Conservation (phyloP, 345 rosid species). For the Acer yangbiense region DNA sequence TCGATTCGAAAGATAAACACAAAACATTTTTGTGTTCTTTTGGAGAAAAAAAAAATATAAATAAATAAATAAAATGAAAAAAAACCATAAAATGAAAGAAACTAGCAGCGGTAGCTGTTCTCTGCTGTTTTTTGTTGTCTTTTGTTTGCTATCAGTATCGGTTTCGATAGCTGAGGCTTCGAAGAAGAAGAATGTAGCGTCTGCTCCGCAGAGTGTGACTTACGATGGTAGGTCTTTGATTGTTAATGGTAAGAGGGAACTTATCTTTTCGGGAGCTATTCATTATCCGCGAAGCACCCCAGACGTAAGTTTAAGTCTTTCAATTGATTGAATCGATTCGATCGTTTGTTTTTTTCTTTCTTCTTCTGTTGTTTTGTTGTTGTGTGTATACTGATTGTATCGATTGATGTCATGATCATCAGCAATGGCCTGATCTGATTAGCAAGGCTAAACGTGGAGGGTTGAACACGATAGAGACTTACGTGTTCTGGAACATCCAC, state of each 20-base stretch:
- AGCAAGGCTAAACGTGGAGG: slow-evolving; percentile 57
- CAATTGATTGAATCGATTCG: not conserved
- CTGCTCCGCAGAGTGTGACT: slow-evolving; percentile 25
- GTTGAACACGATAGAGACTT: slow-evolving; percentile 61
- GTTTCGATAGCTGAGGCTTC: slow-evolving; percentile 3
- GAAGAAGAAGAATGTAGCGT: not conserved
- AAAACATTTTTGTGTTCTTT: no score
- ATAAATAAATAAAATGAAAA: not conserved
- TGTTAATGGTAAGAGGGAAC: slow-evolving; percentile 56
- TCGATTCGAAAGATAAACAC: not conserved
- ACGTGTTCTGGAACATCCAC: slow-evolving; percentile 67
- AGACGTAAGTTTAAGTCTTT: slow-evolving; percentile 30
- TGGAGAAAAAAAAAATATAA: no score
- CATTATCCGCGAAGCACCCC: slow-evolving; percentile 74
- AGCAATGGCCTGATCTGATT: slow-evolving; percentile 60
- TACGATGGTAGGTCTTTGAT: slow-evolving; percentile 60
- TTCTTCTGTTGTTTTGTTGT: no score
- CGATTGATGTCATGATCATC: not conserved
- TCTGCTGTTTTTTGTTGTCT: slow-evolving; percentile 18
- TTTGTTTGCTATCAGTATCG: slow-evolving; percentile 21
- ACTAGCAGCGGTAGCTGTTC: not conserved
- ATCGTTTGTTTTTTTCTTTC: not conserved
- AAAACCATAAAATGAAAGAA: not conserved
- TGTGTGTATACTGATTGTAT: no score
- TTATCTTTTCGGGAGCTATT: slow-evolving; percentile 67